Evolutionary conservation across 805 yeast genomes (phyloP).

Genomic region (Wickerhamomyces pijperi): DNA sequence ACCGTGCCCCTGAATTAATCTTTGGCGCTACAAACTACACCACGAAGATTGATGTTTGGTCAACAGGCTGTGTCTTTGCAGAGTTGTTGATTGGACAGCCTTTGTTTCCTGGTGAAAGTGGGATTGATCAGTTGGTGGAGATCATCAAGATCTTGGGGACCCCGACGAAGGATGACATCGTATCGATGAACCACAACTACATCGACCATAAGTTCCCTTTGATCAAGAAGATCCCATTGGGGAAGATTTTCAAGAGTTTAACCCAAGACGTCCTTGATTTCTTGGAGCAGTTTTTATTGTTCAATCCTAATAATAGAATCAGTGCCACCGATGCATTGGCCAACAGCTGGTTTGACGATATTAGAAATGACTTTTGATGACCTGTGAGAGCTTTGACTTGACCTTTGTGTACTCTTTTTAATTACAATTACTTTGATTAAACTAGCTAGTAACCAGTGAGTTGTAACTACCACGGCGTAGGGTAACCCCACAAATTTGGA

Average conservation of each 20-base stretch:
- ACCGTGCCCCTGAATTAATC: conserved; percentile 94
- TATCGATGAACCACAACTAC: conserved; percentile 92
- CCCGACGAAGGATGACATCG: conserved; percentile 84
- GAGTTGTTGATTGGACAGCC: conserved; percentile 94
- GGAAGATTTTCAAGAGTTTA: conserved; percentile 51
- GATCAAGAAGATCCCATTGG: conserved; percentile 66
- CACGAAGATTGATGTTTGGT: conserved; percentile 95
- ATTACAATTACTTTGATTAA: too few species aligned
- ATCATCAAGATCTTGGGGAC: conserved; percentile 94
- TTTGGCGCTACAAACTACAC: conserved; percentile 96
- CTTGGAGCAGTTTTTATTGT: conserved; percentile 46
- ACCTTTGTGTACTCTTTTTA: too few species aligned
- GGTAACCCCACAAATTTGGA: too few species aligned
- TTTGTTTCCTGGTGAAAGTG: conserved; percentile 93
- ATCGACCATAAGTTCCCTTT: conserved; percentile 95
- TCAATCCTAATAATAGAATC: conserved; percentile 57
- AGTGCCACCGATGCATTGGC: conserved; percentile 44
- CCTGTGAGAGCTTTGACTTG: too few species aligned
- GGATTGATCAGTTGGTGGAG: conserved; percentile 94
- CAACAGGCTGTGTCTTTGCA: conserved; percentile 97
- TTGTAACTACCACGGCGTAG: too few species aligned
- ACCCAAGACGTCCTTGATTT: conserved; percentile 39
- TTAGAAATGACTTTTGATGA: conserved; percentile 20
- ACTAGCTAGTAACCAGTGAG: too few species aligned
- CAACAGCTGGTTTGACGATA: conserved; percentile 43